Base-by-base conservation (phyloP, 2,329 filamentous ascomycete genomes). In the Cercospora sesami region DNA sequence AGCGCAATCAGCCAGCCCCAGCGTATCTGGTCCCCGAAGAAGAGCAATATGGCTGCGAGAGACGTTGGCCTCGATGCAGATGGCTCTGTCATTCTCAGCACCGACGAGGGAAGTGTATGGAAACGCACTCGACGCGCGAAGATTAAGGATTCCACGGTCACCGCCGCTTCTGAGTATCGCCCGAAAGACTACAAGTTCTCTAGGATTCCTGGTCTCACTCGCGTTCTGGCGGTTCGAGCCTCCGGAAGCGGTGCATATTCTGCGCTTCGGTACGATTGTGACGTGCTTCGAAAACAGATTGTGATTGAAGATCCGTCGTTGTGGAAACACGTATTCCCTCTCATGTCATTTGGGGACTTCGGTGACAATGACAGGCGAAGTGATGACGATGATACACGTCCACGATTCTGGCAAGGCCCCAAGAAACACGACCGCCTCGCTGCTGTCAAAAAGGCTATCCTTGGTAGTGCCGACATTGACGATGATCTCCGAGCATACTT, bases 141-240 rank as follows among this genome's bases (percentile, higher is more conserved):
- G 71, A 89, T 91, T 60, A 96, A 96, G 75, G 89, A 90, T 72
- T 84, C 87, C 0, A 83, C 75, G 33, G 81, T 83, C 1, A 79
- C 81, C 12, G 82, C 81, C 3, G 79, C 79, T 1, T 79, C 81
- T 1, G 88, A 89, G 23, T 83, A 85, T 36, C 91, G 88, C 74
- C 86, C 87, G 12, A 96, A 96, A 73, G 93, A 97, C 76, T 97
- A 96, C 83, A 99, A 99, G 78, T 99, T 98, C 73, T 90, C 94
- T 74, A 89, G 95, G 66, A 89, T 99, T 8, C 91, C 95, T 0
- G 93, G 91, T 51, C 87, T 99, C 65, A 97, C 93, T 1, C 89
- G 93, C 39, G 92, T 96, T 14, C 86, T 91, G 33, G 89, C 90
- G 3, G 94, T 98, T 7, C 87, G 93, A 72, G 94, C 93, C 73